A percentile compares a stretch with the other conserved stretches of the same genome.
Conservation (phyloP, 768 basidiomycete species). For the Mycena olivaceomarginata region DNA sequence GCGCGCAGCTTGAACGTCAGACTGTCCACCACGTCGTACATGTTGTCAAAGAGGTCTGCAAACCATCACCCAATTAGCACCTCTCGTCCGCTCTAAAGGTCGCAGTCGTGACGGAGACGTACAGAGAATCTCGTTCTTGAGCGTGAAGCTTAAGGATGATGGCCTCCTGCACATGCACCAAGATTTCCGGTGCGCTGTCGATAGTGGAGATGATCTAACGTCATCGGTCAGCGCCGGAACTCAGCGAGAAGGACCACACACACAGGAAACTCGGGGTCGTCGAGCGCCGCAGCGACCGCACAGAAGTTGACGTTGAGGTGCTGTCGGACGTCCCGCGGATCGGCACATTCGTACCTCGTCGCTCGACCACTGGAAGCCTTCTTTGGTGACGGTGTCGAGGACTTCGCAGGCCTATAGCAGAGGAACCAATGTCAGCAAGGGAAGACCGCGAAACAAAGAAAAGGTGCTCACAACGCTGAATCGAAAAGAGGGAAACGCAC, state of each 20-base stretch:
- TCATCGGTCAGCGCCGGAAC: neutral
- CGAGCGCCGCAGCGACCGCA: constrained; percentile 79
- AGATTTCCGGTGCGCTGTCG: constrained; percentile 83
- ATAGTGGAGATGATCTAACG: constrained; percentile 83
- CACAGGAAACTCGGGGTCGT: constrained; percentile 89
- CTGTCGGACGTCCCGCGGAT: constrained; percentile 57
- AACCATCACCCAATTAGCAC: neutral
- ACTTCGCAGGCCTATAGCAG: constrained; percentile 83
- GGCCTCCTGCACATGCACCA: constrained; percentile 88
- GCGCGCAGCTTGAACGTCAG: constrained; percentile 87
- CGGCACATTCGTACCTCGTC: constrained; percentile 68
- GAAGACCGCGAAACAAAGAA: neutral
- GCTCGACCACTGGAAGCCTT: constrained; percentile 79
- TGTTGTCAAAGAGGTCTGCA: constrained; percentile 89
- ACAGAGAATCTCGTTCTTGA: constrained; percentile 89
- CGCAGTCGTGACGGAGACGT: constrained; percentile 43
- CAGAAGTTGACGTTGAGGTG: constrained; percentile 79
- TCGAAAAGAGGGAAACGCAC: no score
- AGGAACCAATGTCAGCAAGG: neutral
- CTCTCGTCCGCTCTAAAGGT: neutral
- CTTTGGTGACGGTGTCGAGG: constrained; percentile 82
- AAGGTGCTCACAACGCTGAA: no score
- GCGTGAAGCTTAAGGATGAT: constrained; percentile 83
- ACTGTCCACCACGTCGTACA: constrained; percentile 90
- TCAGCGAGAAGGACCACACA: constrained; percentile 65